These are phyloP conservation scores for Endothia cerciana DNA, from an alignment of 2,329 filamentous ascomycete genomes.

Conservation along the genomic window DNA sequence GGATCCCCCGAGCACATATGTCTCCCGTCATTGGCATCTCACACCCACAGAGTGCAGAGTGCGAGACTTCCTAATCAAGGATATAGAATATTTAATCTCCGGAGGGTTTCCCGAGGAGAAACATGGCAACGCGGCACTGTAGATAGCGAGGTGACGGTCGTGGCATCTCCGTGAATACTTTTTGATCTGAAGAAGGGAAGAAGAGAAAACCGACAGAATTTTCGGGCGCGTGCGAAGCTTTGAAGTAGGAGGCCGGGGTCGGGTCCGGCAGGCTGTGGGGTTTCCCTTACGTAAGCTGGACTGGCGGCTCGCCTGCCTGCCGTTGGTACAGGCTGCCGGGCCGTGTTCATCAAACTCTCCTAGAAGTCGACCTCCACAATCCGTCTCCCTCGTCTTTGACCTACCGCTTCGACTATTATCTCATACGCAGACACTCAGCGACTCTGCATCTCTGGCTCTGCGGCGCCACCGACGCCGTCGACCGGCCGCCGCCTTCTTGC, in stretches of 20 bases:
- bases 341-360: not conserved
- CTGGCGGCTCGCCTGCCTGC: not conserved
- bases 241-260: conserved; percentile 17
- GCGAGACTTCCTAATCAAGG: conserved; percentile 68
- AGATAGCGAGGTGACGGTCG: conserved; percentile 61
- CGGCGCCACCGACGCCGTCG: not conserved
- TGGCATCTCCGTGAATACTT: conserved; percentile 64
- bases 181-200: conserved; percentile 62
- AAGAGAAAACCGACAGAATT: conserved; percentile 40
- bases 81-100: conserved; percentile 53
- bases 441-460: not conserved
- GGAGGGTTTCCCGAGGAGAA: conserved; percentile 54
- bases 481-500: not conserved
- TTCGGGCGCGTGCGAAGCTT: conserved; percentile 33
- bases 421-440: not conserved
- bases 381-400: not conserved
- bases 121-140: conserved; percentile 67
- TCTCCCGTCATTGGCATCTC: conserved; percentile 66
- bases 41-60: conserved; percentile 52
- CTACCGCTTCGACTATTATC: not conserved
- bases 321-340: not conserved
- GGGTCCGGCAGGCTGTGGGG: not conserved
- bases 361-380: not conserved
- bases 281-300: not conserved
- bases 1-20: conserved; percentile 40